A percentile compares a stretch with the other conserved stretches of the same genome.
These are phyloP conservation scores for Neonectria magnoliae DNA, from an alignment of 2,329 filamentous ascomycete species.

Conservation along the genomic window DNA sequence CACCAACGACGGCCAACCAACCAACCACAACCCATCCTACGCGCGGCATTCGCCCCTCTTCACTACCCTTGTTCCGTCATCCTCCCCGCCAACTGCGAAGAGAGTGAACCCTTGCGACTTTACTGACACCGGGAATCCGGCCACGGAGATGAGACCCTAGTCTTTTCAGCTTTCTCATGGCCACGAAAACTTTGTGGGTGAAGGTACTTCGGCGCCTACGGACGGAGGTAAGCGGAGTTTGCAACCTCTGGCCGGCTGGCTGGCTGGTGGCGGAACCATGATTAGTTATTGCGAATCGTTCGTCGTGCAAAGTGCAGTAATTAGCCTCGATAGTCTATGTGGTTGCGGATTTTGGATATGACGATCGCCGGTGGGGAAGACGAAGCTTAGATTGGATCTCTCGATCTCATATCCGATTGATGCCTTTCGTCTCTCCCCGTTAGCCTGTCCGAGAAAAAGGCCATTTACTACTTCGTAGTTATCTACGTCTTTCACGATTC, in stretches of 20 bases:
- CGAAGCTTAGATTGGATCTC: neutral
- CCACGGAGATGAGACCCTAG: neutral
- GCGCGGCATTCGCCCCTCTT: neutral
- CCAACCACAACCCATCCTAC: neutral
- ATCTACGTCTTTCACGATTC: neutral
- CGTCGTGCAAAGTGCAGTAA: neutral
- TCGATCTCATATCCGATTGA: neutral
- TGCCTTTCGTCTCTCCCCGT: too few species aligned
- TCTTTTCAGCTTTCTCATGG: neutral
- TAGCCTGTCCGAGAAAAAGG: neutral
- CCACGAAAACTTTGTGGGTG: neutral
- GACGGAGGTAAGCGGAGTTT: slow-evolving; percentile 1
- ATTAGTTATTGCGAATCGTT: neutral
- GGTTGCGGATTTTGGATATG: neutral
- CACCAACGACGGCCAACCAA: neutral
- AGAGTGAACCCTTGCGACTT: neutral
- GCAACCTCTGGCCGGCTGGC: neutral
- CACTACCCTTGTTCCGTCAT: neutral
- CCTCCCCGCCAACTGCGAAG: neutral
- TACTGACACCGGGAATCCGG: slow-evolving; percentile 3
- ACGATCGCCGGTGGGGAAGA: neutral
- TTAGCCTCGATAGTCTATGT: neutral
- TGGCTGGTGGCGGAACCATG: neutral
- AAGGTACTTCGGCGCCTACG: neutral
- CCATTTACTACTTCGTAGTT: neutral